These are phyloP conservation scores for Exsudoporus frostii DNA, from an alignment of 768 basidiomycete genomes.

Conservation along the genomic window DNA sequence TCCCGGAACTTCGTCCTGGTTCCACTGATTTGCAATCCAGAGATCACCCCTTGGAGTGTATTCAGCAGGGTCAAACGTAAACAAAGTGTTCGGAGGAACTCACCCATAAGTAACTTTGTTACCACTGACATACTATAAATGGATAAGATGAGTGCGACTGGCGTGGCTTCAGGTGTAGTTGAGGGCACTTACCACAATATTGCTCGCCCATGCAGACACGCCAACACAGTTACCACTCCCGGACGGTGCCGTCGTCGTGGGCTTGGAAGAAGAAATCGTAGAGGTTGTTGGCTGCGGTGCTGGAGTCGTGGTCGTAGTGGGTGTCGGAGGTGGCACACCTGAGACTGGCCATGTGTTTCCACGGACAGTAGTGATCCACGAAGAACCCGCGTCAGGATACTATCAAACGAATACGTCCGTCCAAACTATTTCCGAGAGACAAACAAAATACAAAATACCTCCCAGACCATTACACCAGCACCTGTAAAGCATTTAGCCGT, in stretches of 20 bases:
- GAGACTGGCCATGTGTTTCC: slow-evolving; percentile 30
- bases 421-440: neutral
- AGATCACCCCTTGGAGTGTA: neutral
- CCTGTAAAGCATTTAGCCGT: slow-evolving; percentile 21
- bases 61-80: neutral
- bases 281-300: neutral
- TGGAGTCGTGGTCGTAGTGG: neutral
- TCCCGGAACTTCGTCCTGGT: neutral
- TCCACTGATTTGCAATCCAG: neutral
- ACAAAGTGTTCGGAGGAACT: neutral
- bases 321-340: neutral
- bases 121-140: neutral
- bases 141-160: neutral
- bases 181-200: neutral
- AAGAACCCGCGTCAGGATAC: slow-evolving; percentile 36
- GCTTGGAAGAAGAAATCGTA: too few species aligned
- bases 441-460: slow-evolving; percentile 22
- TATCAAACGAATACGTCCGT: slow-evolving; percentile 4
- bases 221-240: neutral
- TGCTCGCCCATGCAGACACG: neutral
- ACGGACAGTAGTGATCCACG: slow-evolving; percentile 34
- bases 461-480: slow-evolving; percentile 40
- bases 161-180: neutral
- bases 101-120: neutral
- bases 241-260: neutral